Evolutionary conservation across 2,329 filamentous ascomycete species (phyloP).

Genomic region (Phialocephala subalpina): DNA sequence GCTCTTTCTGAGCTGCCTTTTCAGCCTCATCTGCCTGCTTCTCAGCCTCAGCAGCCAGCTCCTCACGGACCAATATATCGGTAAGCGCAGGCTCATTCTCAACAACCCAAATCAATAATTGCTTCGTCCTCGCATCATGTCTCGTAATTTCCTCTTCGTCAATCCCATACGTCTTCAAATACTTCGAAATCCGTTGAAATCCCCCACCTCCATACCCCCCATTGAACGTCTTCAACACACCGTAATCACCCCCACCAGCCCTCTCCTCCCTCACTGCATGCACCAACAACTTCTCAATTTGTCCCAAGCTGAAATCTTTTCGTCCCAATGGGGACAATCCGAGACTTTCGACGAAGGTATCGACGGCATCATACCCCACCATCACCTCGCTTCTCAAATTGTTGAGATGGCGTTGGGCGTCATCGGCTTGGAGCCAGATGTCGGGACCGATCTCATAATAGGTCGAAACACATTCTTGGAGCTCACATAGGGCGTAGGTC

Average conservation of each 20-base stretch:
- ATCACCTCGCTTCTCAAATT: constrained; percentile 11
- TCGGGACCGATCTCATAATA: background rate
- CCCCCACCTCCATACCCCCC: constrained; percentile 7
- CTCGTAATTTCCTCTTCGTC: background rate
- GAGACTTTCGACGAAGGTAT: constrained; percentile 14
- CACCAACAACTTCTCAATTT: constrained; percentile 16
- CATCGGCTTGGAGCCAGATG: constrained; percentile 5
- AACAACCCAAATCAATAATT: constrained; percentile 15
- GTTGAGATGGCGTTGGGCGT: constrained; percentile 2
- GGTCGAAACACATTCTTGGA: constrained; percentile 13
- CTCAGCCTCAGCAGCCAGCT: background rate
- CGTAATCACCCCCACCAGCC: background rate
- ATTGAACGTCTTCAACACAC: constrained; percentile 5
- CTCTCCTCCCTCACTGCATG: constrained; percentile 14
- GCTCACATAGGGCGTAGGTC: constrained; percentile 9
- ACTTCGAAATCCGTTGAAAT: background rate
- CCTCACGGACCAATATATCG: background rate
- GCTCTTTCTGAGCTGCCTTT: background rate
- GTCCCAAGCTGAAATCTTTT: constrained; percentile 10
- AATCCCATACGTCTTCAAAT: constrained; percentile 9
- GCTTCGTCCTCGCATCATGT: constrained; percentile 16
- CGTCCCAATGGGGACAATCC: constrained; percentile 12
- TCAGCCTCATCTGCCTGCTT: background rate
- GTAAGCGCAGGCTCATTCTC: constrained; percentile 18
- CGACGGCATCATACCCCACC: constrained; percentile 5